These are phyloP conservation scores for Chrysochromulina tobinii DNA, from an alignment of 78 protist genomes.

Conservation along the genomic window DNA sequence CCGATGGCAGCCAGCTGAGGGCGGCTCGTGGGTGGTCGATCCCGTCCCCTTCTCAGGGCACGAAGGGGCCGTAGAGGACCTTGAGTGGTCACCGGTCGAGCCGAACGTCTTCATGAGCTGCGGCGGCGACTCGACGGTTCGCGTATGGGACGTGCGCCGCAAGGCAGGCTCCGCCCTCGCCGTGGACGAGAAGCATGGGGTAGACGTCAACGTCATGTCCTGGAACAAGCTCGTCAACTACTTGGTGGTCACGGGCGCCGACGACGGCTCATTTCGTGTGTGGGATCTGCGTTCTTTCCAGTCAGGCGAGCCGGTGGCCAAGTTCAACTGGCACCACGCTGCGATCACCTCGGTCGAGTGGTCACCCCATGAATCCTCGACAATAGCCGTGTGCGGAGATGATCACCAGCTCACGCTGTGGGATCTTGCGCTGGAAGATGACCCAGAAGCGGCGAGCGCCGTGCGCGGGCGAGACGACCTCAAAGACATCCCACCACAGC, in stretches of 20 bases:
- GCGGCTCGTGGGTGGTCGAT: slow-evolving; percentile 61
- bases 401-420: slow-evolving; percentile 86
- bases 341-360: slow-evolving; percentile 78
- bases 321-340: slow-evolving; percentile 44
- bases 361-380: slow-evolving; percentile 59
- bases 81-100: slow-evolving; percentile 85
- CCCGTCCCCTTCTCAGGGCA: slow-evolving; percentile 66
- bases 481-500: slow-evolving; percentile 80
- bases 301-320: slow-evolving; percentile 30
- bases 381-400: slow-evolving; percentile 81
- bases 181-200: slow-evolving; percentile 57
- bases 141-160: slow-evolving; percentile 77
- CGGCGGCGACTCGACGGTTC: slow-evolving; percentile 65
- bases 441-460: slow-evolving; percentile 61
- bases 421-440: slow-evolving; percentile 90
- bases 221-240: slow-evolving; percentile 73
- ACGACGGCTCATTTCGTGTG: slow-evolving; percentile 84
- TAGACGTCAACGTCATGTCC: slow-evolving; percentile 87
- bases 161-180: slow-evolving; percentile 39
- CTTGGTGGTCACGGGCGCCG: slow-evolving; percentile 89
- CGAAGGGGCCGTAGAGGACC: slow-evolving; percentile 82
- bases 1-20: slow-evolving; percentile 47
- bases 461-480: slow-evolving; percentile 37
- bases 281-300: slow-evolving; percentile 90
- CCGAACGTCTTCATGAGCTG: slow-evolving; percentile 69